phyloP scores from a whole-genome alignment of 1,284 basidiomycete genomes.

The Rhodotorula sp. region DNA sequence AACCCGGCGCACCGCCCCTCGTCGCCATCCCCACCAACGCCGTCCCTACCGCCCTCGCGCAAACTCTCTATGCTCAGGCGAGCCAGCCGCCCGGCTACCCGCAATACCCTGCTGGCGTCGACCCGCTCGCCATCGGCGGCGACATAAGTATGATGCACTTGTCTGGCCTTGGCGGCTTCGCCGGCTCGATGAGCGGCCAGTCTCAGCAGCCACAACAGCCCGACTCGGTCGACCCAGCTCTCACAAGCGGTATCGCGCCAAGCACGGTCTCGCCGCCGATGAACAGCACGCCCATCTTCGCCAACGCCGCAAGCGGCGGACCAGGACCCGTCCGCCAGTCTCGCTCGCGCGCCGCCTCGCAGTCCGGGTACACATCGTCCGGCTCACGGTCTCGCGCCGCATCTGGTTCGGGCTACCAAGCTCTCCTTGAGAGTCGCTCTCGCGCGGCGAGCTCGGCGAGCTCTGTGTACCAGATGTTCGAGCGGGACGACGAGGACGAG shows the following conservation, averaged over 20 bases:
- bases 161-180: not conserved
- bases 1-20: not conserved
- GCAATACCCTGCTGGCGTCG: conserved; percentile 5
- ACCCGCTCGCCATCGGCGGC: not conserved
- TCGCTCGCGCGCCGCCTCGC: conserved; percentile 37
- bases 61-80: not conserved
- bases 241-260: not conserved
- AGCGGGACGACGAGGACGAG: conserved; percentile 38
- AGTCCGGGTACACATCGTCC: conserved; percentile 35
- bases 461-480: conserved; percentile 33
- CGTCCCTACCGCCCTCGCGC: not conserved
- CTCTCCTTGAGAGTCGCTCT: conserved; percentile 36
- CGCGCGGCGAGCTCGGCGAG: conserved; percentile 37
- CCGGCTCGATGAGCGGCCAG: too few species aligned
- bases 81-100: not conserved
- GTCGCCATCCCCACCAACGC: not conserved
- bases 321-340: conserved; percentile 27
- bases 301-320: not conserved
- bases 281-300: not conserved
- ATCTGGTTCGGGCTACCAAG: conserved; percentile 40
- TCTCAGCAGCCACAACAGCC: not conserved
- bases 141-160: conserved; percentile 10
- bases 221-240: conserved; percentile 26
- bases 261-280: not conserved
- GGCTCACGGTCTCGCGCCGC: conserved; percentile 40